Conservation (phyloP, 2,329 filamentous ascomycete genomes). For the Penicillium griseofulvum region DNA sequence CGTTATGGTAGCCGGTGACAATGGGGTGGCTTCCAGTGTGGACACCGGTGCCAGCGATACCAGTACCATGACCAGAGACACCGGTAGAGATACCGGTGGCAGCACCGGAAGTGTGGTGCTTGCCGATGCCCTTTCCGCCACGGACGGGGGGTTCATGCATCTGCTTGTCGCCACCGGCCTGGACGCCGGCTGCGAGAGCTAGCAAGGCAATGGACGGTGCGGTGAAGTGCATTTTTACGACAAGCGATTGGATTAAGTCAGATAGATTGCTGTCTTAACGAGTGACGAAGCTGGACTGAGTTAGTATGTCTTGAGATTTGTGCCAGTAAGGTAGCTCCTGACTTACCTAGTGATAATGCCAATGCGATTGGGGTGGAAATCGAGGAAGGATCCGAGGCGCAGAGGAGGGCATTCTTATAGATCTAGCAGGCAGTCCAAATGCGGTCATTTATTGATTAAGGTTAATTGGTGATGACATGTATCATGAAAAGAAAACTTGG, state of each 20-base stretch:
- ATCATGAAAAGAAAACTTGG: background rate
- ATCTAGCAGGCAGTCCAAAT: slow-evolving; percentile 16
- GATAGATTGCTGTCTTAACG: slow-evolving; percentile 19
- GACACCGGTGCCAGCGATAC: background rate
- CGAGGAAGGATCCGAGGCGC: background rate
- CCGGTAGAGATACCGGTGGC: background rate
- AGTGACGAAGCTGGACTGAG: slow-evolving; percentile 17
- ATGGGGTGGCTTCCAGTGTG: slow-evolving; percentile 22
- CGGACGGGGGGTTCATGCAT: slow-evolving; percentile 16
- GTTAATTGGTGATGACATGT: slow-evolving; percentile 19
- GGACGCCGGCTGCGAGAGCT: slow-evolving; percentile 18
- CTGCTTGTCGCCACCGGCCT: slow-evolving; percentile 9
- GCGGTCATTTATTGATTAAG: slow-evolving; percentile 11
- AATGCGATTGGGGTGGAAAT: slow-evolving; percentile 7
- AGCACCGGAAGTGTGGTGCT: background rate
- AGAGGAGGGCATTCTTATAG: slow-evolving; percentile 21
- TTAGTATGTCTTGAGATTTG: slow-evolving; percentile 4
- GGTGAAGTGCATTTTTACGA: slow-evolving; percentile 32
- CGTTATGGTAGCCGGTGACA: slow-evolving; percentile 15
- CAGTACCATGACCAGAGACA: too few relatives aligned
- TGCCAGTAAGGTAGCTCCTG: too few relatives aligned
- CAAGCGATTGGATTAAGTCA: slow-evolving; percentile 18
- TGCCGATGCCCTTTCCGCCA: slow-evolving; percentile 5
- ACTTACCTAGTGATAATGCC: slow-evolving; percentile 10
- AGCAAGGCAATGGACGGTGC: slow-evolving; percentile 19